Evolutionary conservation across 768 basidiomycete genomes (phyloP).

Genomic region (Leccinum sublutescens): DNA sequence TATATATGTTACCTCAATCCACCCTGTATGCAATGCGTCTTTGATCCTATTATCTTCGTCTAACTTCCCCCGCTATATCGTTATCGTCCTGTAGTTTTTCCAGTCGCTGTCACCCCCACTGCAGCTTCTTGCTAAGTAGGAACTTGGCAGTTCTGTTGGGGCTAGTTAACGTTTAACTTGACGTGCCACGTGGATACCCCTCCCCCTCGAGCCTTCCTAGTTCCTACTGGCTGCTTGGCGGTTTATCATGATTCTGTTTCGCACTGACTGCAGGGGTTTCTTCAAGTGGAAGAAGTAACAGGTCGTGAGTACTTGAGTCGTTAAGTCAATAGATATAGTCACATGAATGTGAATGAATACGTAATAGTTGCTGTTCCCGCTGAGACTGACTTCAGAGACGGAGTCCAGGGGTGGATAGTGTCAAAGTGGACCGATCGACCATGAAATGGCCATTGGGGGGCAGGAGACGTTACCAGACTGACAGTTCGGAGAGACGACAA

Average conservation of each 20-base stretch:
- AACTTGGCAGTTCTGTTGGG: neutral
- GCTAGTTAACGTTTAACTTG: neutral
- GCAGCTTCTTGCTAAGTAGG: neutral
- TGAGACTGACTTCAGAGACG: too few species aligned
- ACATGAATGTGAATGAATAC: too few species aligned
- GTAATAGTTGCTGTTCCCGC: too few species aligned
- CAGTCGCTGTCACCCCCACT: neutral
- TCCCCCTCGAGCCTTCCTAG: neutral
- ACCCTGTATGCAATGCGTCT: constrained; percentile 4
- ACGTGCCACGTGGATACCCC: neutral
- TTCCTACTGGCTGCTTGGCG: neutral
- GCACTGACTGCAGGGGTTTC: neutral
- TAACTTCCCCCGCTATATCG: neutral
- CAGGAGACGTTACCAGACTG: too few species aligned
- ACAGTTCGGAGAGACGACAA: too few species aligned
- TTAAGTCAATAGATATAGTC: too few species aligned
- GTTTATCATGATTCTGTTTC: neutral
- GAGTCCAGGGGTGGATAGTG: too few species aligned
- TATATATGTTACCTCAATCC: constrained; percentile 10
- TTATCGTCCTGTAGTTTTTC: neutral
- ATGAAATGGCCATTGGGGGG: too few species aligned
- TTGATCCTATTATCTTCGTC: neutral
- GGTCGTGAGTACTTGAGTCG: neutral
- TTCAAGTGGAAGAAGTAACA: neutral
- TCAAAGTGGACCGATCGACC: too few species aligned